Evolutionary conservation across 2,329 filamentous ascomycete species (phyloP).

Genomic region (Chalaropsis thielavioides): DNA sequence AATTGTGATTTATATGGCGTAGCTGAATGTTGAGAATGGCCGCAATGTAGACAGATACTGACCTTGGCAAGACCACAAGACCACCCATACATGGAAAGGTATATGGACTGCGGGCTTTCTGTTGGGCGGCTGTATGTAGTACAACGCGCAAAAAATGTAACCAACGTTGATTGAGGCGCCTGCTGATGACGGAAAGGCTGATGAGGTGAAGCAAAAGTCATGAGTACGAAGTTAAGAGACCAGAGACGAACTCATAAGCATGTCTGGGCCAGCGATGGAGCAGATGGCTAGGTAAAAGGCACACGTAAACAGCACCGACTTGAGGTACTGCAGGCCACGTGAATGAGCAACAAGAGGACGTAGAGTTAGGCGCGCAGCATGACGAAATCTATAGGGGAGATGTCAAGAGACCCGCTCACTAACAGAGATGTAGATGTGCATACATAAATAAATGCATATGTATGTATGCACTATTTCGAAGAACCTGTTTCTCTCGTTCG

Average conservation of each 20-base stretch:
- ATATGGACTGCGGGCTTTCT: neutral
- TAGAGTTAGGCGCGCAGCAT: too few species aligned
- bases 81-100: too few species aligned
- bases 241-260: neutral
- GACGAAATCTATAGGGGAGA: too few species aligned
- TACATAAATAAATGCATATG: too few species aligned
- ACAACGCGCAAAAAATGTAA: neutral
- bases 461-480: too few species aligned
- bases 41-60: too few species aligned
- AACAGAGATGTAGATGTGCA: too few species aligned
- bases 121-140: neutral
- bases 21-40: neutral
- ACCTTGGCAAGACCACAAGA: too few species aligned
- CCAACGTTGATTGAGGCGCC: neutral
- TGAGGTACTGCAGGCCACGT: neutral
- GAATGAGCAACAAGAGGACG: neutral
- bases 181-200: neutral
- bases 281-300: neutral
- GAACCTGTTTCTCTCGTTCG: too few species aligned
- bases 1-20: neutral
- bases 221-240: neutral
- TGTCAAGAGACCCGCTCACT: too few species aligned
- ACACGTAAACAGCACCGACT: neutral
- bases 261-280: neutral
- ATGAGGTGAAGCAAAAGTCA: neutral